phyloP scores from a whole-genome alignment of 2,329 filamentous ascomycete genomes.

The Trichoderma aggressivum region DNA sequence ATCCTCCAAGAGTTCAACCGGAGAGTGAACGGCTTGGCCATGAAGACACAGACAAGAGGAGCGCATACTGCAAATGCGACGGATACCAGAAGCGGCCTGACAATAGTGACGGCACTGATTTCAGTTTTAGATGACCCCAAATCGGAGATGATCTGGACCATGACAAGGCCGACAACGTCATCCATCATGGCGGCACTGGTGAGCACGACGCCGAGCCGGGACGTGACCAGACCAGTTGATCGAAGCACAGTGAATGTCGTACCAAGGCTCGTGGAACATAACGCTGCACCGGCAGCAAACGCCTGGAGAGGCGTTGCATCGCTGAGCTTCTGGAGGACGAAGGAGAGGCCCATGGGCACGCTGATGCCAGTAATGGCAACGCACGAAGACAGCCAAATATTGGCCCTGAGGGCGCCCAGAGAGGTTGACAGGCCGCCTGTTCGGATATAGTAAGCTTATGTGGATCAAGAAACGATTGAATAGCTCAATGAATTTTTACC shows the following conservation, averaged over 20 bases:
- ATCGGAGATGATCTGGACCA: slow-evolving; percentile 72
- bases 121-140: slow-evolving; percentile 41
- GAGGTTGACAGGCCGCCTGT: slow-evolving; percentile 51
- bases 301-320: slow-evolving; percentile 55
- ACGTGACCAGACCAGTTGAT: slow-evolving; percentile 40
- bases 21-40: slow-evolving; percentile 41
- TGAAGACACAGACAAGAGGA: slow-evolving; percentile 45
- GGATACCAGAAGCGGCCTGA: slow-evolving; percentile 47
- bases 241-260: slow-evolving; percentile 60
- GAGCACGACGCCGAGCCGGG: slow-evolving; percentile 58
- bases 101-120: slow-evolving; percentile 34
- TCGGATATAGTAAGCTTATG: not conserved
- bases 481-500: slow-evolving; percentile 35
- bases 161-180: slow-evolving; percentile 72
- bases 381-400: slow-evolving; percentile 55
- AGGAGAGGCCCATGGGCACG: slow-evolving; percentile 64
- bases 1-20: slow-evolving; percentile 33
- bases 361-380: slow-evolving; percentile 66
- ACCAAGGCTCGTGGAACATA: slow-evolving; percentile 72
- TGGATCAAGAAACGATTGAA: not conserved
- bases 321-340: slow-evolving; percentile 50
- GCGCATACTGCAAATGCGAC: slow-evolving; percentile 48
- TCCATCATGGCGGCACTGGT: slow-evolving; percentile 77
- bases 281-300: slow-evolving; percentile 69
- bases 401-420: slow-evolving; percentile 48